These are phyloP conservation scores for Graphilbum sp. DNA, from an alignment of 2,329 filamentous ascomycete genomes.

Conservation along the genomic window DNA sequence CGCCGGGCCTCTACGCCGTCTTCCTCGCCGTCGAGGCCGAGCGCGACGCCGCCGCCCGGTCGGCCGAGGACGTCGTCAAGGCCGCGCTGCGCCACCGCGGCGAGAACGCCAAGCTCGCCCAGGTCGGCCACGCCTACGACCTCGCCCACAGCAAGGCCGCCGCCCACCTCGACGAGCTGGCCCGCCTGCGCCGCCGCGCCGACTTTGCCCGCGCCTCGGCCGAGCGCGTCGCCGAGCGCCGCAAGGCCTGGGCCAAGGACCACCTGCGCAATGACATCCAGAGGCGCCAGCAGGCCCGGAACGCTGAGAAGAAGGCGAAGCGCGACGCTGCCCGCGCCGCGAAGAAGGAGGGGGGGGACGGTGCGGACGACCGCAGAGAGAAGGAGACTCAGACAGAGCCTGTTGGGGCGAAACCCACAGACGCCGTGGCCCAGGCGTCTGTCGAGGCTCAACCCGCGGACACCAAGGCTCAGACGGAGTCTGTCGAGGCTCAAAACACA, in stretches of 20 bases:
- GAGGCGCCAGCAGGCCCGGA: conserved; percentile 23
- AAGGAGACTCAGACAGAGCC: conserved; percentile 13
- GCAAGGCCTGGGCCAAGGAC: conserved; percentile 20
- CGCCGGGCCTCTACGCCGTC: conserved; percentile 59
- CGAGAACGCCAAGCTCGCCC: conserved; percentile 63
- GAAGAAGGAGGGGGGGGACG: conserved; percentile 11
- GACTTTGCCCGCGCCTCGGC: conserved; percentile 31
- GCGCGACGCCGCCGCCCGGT: conserved; percentile 29
- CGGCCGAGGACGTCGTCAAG: conserved; percentile 51
- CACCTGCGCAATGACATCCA: conserved; percentile 20
- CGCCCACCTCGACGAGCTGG: conserved; percentile 20
- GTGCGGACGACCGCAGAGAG: conserved; percentile 8
- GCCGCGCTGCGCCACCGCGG: conserved; percentile 41
- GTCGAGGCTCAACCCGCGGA: no score
- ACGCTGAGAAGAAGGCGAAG: conserved; percentile 23
- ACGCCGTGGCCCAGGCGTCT: no score
- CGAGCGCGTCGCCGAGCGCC: conserved; percentile 26
- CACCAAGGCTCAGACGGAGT: no score
- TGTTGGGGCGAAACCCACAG: no score
- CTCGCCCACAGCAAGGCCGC: conserved; percentile 47
- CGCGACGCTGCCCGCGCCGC: conserved; percentile 11
- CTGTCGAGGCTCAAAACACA: no score
- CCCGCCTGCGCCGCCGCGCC: conserved; percentile 28
- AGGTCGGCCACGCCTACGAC: conserved; percentile 55
- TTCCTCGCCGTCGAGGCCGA: conserved; percentile 58